Percentiles rank a stretch among this genome's conserved stretches.
Evolutionary conservation across 441 rosid species (phyloP).

Genomic region (Kokia cookei): DNA sequence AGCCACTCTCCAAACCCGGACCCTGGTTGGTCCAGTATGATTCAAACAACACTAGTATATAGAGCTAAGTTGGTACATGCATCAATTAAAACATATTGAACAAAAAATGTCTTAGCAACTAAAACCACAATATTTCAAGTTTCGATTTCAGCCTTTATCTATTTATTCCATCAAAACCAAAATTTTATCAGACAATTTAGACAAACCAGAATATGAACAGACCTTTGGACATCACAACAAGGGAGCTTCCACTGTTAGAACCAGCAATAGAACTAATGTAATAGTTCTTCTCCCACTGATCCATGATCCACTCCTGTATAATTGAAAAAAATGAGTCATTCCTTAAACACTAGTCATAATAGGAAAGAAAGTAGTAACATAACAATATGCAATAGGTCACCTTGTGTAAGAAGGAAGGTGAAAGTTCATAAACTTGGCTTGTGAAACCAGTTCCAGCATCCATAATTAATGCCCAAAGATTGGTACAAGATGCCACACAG

Average conservation of each 20-base stretch:
- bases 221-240: slow-evolving; percentile 99
- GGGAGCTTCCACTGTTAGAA: slow-evolving; percentile 85
- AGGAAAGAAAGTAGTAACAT: neutral
- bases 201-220: slow-evolving; percentile 6
- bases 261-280: slow-evolving; percentile 96
- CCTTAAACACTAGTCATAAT: neutral
- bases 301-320: slow-evolving; percentile 97
- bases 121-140: neutral
- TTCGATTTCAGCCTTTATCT: neutral
- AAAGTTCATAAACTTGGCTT: slow-evolving; percentile 73
- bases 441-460: slow-evolving; percentile 96
- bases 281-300: slow-evolving; percentile 97
- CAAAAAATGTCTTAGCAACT: neutral
- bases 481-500: slow-evolving; percentile 87
- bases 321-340: slow-evolving; percentile 8
- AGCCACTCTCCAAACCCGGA: too few species aligned
- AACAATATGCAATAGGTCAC: slow-evolving; percentile 18
- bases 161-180: neutral
- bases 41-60: too few species aligned
- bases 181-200: neutral
- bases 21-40: too few species aligned
- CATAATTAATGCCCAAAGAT: slow-evolving; percentile 97
- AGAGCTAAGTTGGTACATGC: neutral
- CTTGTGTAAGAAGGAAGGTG: slow-evolving; percentile 85
- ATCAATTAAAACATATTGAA: neutral